Evolutionary conservation across 2,329 filamentous ascomycete species (phyloP).

Genomic region (Domatiomyces globalis): DNA sequence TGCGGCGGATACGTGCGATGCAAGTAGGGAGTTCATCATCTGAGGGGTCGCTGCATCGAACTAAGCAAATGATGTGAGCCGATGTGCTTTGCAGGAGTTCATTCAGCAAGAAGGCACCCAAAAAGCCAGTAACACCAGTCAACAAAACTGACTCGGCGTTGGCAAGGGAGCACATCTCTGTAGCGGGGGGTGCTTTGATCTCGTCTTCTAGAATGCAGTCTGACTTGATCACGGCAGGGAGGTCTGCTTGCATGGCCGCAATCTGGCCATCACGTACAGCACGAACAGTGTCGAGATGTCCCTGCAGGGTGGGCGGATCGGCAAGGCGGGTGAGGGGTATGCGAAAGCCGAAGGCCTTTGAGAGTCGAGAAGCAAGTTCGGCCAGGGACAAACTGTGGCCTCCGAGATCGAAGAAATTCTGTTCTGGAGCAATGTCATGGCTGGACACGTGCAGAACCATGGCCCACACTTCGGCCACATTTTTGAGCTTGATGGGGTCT

Average conservation of each 20-base stretch:
- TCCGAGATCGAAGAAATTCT: conserved; percentile 69
- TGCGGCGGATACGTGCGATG: conserved; percentile 58
- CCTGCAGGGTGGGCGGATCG: conserved; percentile 55
- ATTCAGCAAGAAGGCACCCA: conserved; percentile 60
- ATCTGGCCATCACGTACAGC: conserved; percentile 58
- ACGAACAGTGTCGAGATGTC: conserved; percentile 58
- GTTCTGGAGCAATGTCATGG: conserved; percentile 49
- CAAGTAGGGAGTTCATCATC: conserved; percentile 51
- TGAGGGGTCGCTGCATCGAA: conserved; percentile 55
- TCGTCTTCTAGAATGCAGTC: conserved; percentile 56
- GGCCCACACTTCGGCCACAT: conserved; percentile 60
- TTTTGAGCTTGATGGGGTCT: conserved; percentile 51
- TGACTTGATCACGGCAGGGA: conserved; percentile 53
- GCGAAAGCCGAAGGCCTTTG: conserved; percentile 56
- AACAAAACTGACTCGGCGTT: conserved; percentile 56
- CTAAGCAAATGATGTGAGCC: conserved; percentile 57
- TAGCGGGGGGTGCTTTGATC: conserved; percentile 42
- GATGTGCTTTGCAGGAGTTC: conserved; percentile 54
- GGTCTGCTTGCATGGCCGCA: conserved; percentile 59
- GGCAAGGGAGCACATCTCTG: conserved; percentile 44
- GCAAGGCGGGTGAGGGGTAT: conserved; percentile 58
- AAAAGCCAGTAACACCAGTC: conserved; percentile 62
- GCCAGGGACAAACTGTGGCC: conserved; percentile 68
- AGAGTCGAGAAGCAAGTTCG: conserved; percentile 56
- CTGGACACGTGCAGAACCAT: conserved; percentile 51